Base-by-base conservation (phyloP, 441 rosid genomes). In the Mallotus repandus region DNA sequence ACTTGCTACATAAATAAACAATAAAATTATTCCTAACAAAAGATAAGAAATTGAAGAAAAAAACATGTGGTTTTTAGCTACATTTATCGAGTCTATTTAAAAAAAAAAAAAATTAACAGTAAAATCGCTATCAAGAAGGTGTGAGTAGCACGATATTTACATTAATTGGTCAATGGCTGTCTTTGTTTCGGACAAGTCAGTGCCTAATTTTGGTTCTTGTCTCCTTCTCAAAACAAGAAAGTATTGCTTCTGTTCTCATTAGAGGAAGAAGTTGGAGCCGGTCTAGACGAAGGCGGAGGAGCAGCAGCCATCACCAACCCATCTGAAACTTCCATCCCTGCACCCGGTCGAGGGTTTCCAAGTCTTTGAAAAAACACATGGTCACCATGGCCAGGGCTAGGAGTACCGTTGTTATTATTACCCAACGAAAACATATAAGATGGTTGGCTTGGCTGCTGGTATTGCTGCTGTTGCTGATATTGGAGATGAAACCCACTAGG, bases 171-270 rank as follows among this genome's bases (percentile, higher is more conserved):
- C 63, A 67, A 68, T 78, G 71, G 71, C 78, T 78, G 74, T 72
- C 78, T 55, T 14, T 9, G 9, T 73, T 54, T 55, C 32, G 74
- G 81, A 74, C 80, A 72, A 77, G 88, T 83, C 85, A 79, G 84
- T 82, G 73, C 86, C 91, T 84, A 85, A 85, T 87, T 79, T 84
- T 78, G 71, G 63, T 55, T 74, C 64, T 69, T 74, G 49, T 13
- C 75, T 73, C 85, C 29, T 61, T 77, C 63, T 87, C 86, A 85
- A 53, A 75, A 82, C 79, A 81, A 76, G 85, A 77, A 83, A 58
- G 54, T 63, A 49, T 78, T 74, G 38, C 78, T 45, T 68, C 82
- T 69, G 60, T 77, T 82, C 76, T 81, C 79, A 81, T 74, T 80
- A 64, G 73, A 16, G 7, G 72, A 35, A 9, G 77, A 38, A 58